These are phyloP conservation scores for Hypoxylon sp. DNA, from an alignment of 2,329 filamentous ascomycete species.

Conservation along the genomic window DNA sequence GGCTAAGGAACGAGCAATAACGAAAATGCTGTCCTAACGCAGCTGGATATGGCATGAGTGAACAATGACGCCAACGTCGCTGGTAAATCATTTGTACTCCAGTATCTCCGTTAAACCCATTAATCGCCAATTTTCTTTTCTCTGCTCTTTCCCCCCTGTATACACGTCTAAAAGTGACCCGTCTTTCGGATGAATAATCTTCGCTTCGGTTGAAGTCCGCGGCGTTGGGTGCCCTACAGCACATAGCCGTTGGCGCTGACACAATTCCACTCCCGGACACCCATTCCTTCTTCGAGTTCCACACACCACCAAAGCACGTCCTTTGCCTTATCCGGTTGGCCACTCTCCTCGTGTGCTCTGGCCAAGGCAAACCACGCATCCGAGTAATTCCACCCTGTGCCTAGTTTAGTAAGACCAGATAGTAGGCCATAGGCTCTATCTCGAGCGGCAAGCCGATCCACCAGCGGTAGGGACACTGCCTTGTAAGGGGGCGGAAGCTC, in stretches of 20 bases:
- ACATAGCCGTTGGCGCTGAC: constrained; percentile 77
- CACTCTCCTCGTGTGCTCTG: constrained; percentile 87
- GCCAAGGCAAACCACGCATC: constrained; percentile 95
- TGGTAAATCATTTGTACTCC: constrained; percentile 22
- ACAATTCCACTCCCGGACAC: constrained; percentile 82
- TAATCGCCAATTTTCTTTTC: constrained; percentile 32
- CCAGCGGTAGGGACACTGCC: constrained; percentile 73
- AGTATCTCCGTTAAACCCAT: constrained; percentile 19
- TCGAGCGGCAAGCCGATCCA: constrained; percentile 87
- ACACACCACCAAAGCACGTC: constrained; percentile 98
- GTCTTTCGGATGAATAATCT: constrained; percentile 9
- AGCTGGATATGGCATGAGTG: constrained; percentile 24
- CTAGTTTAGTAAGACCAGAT: constrained; percentile 84
- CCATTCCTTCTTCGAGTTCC: constrained; percentile 87
- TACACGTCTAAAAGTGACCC: constrained; percentile 1
- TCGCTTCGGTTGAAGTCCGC: constrained; percentile 8
- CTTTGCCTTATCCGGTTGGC: constrained; percentile 87
- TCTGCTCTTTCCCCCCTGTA: constrained; percentile 19
- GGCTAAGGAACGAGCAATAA: constrained; percentile 30
- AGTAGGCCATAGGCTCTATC: constrained; percentile 90
- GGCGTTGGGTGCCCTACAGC: constrained; percentile 55
- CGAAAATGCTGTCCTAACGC: constrained; percentile 26
- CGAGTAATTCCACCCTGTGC: constrained; percentile 87
- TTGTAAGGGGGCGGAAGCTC: constrained; percentile 66
- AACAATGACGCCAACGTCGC: constrained; percentile 30